Evolutionary conservation across 2,329 filamentous ascomycete species (phyloP), one percentile per base, ranked within the genome.

Genomic region (Pseudogymnoascus sp.): DNA sequence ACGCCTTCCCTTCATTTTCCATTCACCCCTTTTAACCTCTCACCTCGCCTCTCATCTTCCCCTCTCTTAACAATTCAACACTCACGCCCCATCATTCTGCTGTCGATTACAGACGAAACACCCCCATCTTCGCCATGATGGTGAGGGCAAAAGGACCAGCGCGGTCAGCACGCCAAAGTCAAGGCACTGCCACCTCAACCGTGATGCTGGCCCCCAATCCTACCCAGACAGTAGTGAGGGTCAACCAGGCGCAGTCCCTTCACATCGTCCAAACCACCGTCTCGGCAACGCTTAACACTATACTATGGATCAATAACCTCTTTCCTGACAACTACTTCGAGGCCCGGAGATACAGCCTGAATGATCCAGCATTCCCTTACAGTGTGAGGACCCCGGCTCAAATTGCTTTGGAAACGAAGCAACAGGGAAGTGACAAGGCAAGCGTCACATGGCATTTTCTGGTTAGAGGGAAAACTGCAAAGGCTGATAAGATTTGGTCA

Each of bases 211-310:
- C 2, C 15, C 13, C 23, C 7, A 50, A 26, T 7, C 44, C 21
- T 10, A 50, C 44, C 7, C 13, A n/a, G 23, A 60, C 53, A 33
- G 28, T 23, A 3, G n/a, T 36, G 31, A 19, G 21, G 15, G 21
- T 60, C 28, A 60, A 21, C 5, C 28, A 60, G n/a, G 4, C 44
- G 8, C 62, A 63, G 36, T 61, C 50, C 15, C 33, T 61, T 10
- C 15, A 63, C 8, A 53, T 63, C 23, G 17, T 63, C 6, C 62
- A 63, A n/a, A 63, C 62, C 19, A 35, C 50, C 6, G 50, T 63
- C 9, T 38, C 31, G 9, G 62, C 62, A 61, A 26, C 62, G 19
- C 19, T 63, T 9, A 23, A 8, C 44, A 19, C 61, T 8, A 63
- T 63, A 15, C 21, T 47, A 17, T 63, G 42, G 21, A 60, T 60